Evolutionary conservation across 495 filamentous ascomycete species (phyloP).

Genomic region (Aspergillus funiculosus): DNA sequence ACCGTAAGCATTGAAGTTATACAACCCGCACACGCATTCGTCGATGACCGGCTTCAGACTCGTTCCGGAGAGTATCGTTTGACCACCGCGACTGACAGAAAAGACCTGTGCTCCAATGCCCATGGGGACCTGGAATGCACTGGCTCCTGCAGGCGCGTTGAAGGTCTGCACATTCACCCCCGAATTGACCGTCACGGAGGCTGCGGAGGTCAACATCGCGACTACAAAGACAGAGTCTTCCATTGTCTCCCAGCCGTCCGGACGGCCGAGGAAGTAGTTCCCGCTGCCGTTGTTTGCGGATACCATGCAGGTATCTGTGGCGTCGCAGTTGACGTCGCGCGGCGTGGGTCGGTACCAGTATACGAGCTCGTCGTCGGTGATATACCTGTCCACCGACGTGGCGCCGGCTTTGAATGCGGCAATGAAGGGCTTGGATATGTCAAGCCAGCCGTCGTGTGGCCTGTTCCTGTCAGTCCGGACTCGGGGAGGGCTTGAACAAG

Average conservation of each 20-base stretch:
- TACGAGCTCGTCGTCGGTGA: constrained; percentile 48
- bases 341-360: constrained; percentile 56
- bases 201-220: constrained; percentile 44
- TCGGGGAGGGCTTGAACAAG: neutral
- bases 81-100: constrained; percentile 38
- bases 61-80: constrained; percentile 43
- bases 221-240: constrained; percentile 53
- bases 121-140: constrained; percentile 48
- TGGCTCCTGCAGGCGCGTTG: constrained; percentile 47
- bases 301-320: constrained; percentile 48
- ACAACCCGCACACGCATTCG: constrained; percentile 51
- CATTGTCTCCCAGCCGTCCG: constrained; percentile 49
- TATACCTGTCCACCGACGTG: constrained; percentile 31
- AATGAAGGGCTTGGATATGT: constrained; percentile 55
- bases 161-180: constrained; percentile 42
- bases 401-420: constrained; percentile 53
- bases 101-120: constrained; percentile 51
- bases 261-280: constrained; percentile 54
- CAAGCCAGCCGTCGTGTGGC: constrained; percentile 54
- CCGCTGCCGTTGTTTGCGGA: constrained; percentile 39
- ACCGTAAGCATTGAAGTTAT: constrained; percentile 60
- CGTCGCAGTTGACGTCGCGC: constrained; percentile 43
- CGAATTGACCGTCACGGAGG: constrained; percentile 42
- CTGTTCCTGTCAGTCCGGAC: constrained; percentile 12
- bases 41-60: constrained; percentile 48